phyloP scores from a whole-genome alignment of 2,329 filamentous ascomycete genomes.

The Monilinia vaccinii-corymbosi region DNA sequence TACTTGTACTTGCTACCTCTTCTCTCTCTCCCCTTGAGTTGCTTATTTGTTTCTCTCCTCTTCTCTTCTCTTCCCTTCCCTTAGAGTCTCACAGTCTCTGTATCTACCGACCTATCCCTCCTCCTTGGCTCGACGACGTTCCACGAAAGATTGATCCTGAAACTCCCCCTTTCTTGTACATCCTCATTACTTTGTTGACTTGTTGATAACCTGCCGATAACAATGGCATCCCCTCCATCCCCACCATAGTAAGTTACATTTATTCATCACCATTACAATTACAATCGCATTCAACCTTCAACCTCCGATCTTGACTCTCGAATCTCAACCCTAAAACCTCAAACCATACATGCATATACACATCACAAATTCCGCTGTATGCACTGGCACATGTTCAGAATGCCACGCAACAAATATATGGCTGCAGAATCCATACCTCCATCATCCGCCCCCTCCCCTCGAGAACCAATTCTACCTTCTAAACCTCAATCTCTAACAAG shows the following conservation, averaged over 20 bases:
- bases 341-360: not conserved
- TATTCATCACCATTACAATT: not conserved
- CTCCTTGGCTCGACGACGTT: not conserved
- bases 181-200: not conserved
- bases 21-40: not conserved
- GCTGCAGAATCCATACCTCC: not conserved
- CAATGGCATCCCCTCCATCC: conserved; percentile 9
- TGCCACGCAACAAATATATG: conserved; percentile 9
- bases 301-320: too few species aligned
- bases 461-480: not conserved
- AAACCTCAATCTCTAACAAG: conserved; percentile 3
- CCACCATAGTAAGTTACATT: conserved; percentile 9
- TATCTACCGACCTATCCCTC: not conserved
- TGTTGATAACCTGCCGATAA: not conserved
- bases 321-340: not conserved
- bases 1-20: not conserved
- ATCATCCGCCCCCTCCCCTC: not conserved
- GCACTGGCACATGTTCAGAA: conserved; percentile 2
- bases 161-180: not conserved
- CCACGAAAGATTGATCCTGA: not conserved
- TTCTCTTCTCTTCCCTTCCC: too few species aligned
- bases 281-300: not conserved
- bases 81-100: too few species aligned
- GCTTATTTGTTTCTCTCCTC: too few species aligned
- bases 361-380: not conserved